These are phyloP conservation scores for Nidula microcarpa DNA, from an alignment of 768 basidiomycete species.

Conservation along the genomic window DNA sequence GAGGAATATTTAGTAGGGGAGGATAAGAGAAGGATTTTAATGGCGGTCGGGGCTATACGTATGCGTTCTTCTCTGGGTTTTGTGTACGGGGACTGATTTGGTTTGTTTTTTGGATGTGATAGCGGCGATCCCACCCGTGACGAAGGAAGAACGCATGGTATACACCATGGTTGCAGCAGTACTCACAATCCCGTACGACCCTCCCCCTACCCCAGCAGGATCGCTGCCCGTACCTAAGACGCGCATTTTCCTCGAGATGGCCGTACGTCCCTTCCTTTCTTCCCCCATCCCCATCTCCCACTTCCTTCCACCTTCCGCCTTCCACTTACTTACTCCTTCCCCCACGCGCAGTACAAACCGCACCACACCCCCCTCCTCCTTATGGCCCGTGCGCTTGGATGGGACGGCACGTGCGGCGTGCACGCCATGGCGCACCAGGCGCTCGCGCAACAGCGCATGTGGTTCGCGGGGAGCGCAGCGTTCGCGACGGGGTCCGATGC, in stretches of 20 bases:
- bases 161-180: constrained; percentile 26
- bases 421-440: constrained; percentile 35
- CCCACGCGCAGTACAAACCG: constrained; percentile 20
- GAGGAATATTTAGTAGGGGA: constrained; percentile 20
- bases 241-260: constrained; percentile 32
- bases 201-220: constrained; percentile 7
- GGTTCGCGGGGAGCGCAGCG: constrained; percentile 8
- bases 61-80: constrained; percentile 2
- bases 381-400: constrained; percentile 26
- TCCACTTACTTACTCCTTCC: not conserved
- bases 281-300: not conserved
- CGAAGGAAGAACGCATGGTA: constrained; percentile 24
- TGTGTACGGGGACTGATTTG: not conserved
- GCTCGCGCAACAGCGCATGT: constrained; percentile 35
- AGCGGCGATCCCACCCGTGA: constrained; percentile 22
- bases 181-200: constrained; percentile 22
- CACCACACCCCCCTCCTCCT: constrained; percentile 26
- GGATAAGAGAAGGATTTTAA: constrained; percentile 18
- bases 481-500: not conserved
- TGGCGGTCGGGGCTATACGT: constrained; percentile 34
- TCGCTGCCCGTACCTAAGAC: constrained; percentile 21
- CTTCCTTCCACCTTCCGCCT: no score
- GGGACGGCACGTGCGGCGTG: constrained; percentile 18
- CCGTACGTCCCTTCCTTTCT: constrained; percentile 9
- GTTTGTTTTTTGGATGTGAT: no score